Percentiles rank a stretch among this genome's conserved stretches.
Evolutionary conservation across 2,329 filamentous ascomycete genomes (phyloP).

Genomic region (Epichloe bromicola): DNA sequence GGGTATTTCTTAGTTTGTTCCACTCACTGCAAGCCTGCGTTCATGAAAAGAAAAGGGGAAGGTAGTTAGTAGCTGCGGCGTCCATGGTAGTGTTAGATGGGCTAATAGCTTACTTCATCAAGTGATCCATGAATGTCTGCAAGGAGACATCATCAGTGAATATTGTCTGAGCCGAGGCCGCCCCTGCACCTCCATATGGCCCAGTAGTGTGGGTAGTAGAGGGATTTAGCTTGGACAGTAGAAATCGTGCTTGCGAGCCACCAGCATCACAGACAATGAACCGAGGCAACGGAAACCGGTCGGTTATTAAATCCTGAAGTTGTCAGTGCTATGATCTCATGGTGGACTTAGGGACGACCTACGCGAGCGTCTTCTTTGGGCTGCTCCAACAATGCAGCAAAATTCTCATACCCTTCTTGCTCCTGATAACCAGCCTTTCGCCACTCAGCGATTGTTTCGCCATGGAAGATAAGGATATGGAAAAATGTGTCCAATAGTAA

Average conservation of each 20-base stretch:
- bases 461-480: constrained; percentile 98
- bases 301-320: constrained; percentile 77
- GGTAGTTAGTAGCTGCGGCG: constrained; percentile 6
- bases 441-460: constrained; percentile 96
- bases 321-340: constrained; percentile 8
- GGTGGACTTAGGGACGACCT: constrained; percentile 22
- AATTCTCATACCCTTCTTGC: constrained; percentile 96
- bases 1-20: constrained; percentile 37
- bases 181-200: constrained; percentile 75
- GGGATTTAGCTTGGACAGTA: constrained; percentile 93
- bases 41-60: not conserved
- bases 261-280: constrained; percentile 99
- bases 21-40: constrained; percentile 45
- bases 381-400: constrained; percentile 72
- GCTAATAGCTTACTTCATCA: constrained; percentile 72
- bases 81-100: not conserved
- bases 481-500: constrained; percentile 97
- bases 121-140: constrained; percentile 98
- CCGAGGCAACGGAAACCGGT: constrained; percentile 92
- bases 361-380: constrained; percentile 95
- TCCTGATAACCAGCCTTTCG: constrained; percentile 96
- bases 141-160: constrained; percentile 97
- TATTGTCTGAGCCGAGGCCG: constrained; percentile 87
- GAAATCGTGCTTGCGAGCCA: constrained; percentile 91
- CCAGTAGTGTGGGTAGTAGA: constrained; percentile 93